Conservation (phyloP, 345 rosid species). For the Rubroshorea leprosula region DNA sequence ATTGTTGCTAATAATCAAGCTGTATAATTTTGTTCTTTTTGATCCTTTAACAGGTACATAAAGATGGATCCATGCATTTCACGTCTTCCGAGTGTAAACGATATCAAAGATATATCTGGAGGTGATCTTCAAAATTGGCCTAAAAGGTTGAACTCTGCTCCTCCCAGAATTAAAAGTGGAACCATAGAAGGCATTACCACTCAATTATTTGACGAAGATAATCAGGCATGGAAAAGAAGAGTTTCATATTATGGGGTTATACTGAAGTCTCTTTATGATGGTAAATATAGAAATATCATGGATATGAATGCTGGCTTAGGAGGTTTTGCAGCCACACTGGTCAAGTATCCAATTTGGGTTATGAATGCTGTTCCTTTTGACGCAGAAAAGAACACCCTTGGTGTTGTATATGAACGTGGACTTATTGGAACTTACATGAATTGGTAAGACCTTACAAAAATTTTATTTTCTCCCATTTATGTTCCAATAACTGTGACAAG, state of each 20-base stretch:
- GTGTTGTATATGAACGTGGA: constrained; percentile 59
- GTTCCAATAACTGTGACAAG: no score
- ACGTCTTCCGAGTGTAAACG: constrained; percentile 35
- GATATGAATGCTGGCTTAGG: no score
- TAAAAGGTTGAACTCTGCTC: constrained; percentile 37
- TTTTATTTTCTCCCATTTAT: background rate
- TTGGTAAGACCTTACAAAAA: constrained; percentile 39
- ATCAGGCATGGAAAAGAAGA: constrained; percentile 39
- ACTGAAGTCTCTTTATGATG: constrained; percentile 31
- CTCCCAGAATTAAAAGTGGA: constrained; percentile 32
- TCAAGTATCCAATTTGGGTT: constrained; percentile 52
- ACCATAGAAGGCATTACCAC: constrained; percentile 26
- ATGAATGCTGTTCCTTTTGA: constrained; percentile 59
- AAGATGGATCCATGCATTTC: constrained; percentile 56
- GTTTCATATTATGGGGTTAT: constrained; percentile 36
- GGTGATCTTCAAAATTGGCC: constrained; percentile 42
- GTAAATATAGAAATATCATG: constrained; percentile 53
- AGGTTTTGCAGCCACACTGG: constrained; percentile 61
- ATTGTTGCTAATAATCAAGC: background rate
- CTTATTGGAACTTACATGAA: constrained; percentile 67
- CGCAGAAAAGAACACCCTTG: constrained; percentile 43
- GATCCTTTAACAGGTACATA: constrained; percentile 34
- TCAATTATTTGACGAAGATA: constrained; percentile 32
- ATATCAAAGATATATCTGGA: constrained; percentile 27
- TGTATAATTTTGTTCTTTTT: background rate